Base-by-base conservation (phyloP, 148 eudicot genomes). In the Dysphania ambrosioides region DNA sequence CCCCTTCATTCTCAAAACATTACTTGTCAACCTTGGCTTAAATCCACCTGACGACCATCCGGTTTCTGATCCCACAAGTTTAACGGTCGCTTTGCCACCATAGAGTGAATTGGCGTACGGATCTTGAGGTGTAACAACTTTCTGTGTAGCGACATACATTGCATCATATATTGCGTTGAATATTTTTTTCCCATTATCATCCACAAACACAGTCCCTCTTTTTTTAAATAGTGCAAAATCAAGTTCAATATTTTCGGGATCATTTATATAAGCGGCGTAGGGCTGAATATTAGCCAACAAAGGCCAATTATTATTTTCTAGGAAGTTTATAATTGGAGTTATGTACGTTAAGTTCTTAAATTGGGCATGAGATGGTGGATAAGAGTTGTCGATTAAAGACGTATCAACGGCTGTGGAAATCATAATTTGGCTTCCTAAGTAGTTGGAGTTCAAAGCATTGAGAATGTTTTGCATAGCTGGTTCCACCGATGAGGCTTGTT, bases 271-370 rank as follows among this genome's bases (percentile, higher is more conserved):
- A 8, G 71, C 35, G 55, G 70, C 49, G 60, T 76, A 83, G 2
- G 85, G 75, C 71, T 83, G 70, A 19, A 85, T 67, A 64, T 82
- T 85, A 32, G 42, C 79, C 21, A 85, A 66, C 29, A 85, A 55
- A 0, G 85, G 85, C 0, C 77, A 67, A 19, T 74, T 72, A 15
- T 75, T 74, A 26, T 16, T 11, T 2, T 24, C 30, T 0, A 85
- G 70, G 49, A 82, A 82, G 24, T 60, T 57, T 3, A 82, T 56
- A 18, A 85, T 77, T 0, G 81, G 81, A 0, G 47, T 24, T 36
- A 79, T 77, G 65, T 36, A 71, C 0, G 59, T 31, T 36, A 34
- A 8, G 34, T 71, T 73, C 1, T 6, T 24, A 31, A 84, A 84
- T 23, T 5, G 1, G 0, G 70, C 78, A 6, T 44, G 35, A 4